Conservation (phyloP, 495 filamentous ascomycete genomes). For the Penicillium egyptiacum region DNA sequence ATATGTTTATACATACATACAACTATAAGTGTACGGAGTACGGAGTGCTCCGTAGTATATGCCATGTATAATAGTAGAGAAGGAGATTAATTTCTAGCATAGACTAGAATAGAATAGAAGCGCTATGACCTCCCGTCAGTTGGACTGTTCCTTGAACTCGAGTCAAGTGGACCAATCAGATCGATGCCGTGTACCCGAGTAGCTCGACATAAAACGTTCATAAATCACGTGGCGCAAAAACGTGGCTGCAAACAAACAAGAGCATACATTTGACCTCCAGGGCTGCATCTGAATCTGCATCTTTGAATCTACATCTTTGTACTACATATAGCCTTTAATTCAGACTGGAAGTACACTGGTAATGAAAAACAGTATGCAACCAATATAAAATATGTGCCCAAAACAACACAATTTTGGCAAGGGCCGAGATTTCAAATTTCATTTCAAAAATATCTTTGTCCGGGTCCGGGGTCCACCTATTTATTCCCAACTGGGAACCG, state of each 20-base stretch:
- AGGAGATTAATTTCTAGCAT: no score
- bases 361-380: neutral
- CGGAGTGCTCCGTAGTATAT: no score
- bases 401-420: neutral
- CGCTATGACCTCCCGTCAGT: neutral
- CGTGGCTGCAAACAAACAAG: conserved; percentile 3
- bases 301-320: neutral
- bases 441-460: neutral
- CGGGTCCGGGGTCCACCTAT: neutral
- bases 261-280: neutral
- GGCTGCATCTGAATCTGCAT: neutral
- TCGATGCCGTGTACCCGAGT: conserved; percentile 9
- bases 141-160: neutral
- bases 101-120: neutral
- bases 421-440: neutral
- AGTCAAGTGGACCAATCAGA: neutral
- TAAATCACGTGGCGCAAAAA: conserved; percentile 10
- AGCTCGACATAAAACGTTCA: neutral
- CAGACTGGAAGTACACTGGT: neutral
- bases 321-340: neutral
- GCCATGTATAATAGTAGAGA: no score
- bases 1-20: no score
- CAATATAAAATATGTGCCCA: neutral
- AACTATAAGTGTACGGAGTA: no score
- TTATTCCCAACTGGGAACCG: neutral